Percentiles rank a stretch among this genome's conserved stretches.
phyloP scores from a whole-genome alignment of 345 rosid genomes.

The Lumnitzera racemosa region DNA sequence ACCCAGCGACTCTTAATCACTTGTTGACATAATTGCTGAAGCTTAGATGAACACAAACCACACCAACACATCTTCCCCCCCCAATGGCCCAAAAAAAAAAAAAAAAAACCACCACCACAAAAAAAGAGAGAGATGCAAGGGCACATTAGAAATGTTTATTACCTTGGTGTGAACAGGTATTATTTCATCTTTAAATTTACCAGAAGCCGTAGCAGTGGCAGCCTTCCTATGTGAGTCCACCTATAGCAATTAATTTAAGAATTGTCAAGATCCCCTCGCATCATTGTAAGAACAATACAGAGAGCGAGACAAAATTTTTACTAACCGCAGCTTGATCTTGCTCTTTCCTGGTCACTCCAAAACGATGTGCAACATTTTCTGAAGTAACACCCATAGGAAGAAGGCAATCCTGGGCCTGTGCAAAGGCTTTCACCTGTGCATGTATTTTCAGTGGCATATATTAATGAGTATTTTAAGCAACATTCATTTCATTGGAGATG shows the following conservation, averaged over 20 bases:
- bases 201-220: constrained; percentile 79
- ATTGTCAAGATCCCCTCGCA: not conserved
- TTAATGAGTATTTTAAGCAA: too few species aligned
- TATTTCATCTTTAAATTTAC: constrained; percentile 87
- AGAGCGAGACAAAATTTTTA: constrained; percentile 9
- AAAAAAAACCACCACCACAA: not conserved
- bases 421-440: constrained; percentile 52
- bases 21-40: not conserved
- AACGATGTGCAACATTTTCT: constrained; percentile 85
- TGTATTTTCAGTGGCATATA: too few species aligned
- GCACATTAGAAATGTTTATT: constrained; percentile 6
- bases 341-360: constrained; percentile 81
- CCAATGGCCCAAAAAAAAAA: not conserved
- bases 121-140: not conserved
- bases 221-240: constrained; percentile 95
- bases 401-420: constrained; percentile 81
- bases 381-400: constrained; percentile 98
- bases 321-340: constrained; percentile 98
- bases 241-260: constrained; percentile 18
- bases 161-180: constrained; percentile 88
- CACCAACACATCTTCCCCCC: not conserved
- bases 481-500: too few species aligned
- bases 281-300: not conserved
- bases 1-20: too few species aligned
- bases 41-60: too few species aligned